Evolutionary conservation across 2,329 filamentous ascomycete species (phyloP).

Genomic region (Amesomyces nigricolor): DNA sequence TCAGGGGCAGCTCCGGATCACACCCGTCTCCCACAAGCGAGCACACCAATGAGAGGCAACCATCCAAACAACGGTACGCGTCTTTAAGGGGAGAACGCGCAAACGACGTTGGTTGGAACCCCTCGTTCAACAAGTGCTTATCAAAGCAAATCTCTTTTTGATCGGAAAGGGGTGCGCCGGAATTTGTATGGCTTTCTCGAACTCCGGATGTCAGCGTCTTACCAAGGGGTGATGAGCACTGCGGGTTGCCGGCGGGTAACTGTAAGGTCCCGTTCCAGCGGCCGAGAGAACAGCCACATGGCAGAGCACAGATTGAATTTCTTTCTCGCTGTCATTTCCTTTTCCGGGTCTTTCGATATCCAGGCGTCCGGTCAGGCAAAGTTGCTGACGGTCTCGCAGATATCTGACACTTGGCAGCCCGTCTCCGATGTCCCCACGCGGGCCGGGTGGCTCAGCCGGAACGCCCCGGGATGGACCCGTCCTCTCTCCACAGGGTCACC

Average conservation of each 20-base stretch:
- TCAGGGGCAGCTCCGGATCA: background rate
- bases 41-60: constrained; percentile 4
- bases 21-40: background rate
- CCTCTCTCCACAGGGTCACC: constrained; percentile 2
- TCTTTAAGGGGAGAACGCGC: background rate
- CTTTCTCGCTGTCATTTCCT: too few relatives aligned
- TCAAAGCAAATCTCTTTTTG: background rate
- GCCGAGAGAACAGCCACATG: background rate
- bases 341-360: too few relatives aligned
- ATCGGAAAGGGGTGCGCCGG: background rate
- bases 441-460: background rate
- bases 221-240: background rate
- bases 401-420: too few relatives aligned
- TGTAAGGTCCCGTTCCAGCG: constrained; percentile 2
- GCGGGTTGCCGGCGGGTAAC: background rate
- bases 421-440: background rate
- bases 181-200: background rate
- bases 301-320: too few relatives aligned
- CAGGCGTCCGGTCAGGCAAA: too few relatives aligned
- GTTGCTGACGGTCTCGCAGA: too few relatives aligned
- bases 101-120: background rate
- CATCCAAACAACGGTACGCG: background rate
- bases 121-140: background rate
- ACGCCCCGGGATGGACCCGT: background rate
- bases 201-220: background rate